Evolutionary conservation across 2,329 filamentous ascomycete species (phyloP).

Genomic region (Aureobasidium subglaciale): DNA sequence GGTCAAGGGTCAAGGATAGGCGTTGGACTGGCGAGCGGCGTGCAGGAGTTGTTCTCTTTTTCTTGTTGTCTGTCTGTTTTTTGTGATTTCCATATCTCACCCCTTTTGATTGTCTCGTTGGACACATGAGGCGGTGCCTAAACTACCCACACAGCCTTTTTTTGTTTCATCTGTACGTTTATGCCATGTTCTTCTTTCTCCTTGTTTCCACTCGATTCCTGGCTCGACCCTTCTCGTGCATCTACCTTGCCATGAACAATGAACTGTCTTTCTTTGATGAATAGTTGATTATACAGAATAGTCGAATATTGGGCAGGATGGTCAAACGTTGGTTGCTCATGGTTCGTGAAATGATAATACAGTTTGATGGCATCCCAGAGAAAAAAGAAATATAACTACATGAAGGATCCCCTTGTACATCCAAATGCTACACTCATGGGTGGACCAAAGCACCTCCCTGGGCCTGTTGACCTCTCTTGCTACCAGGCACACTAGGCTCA

Average conservation of each 20-base stretch:
- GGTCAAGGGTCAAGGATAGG: background rate
- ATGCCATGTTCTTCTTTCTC: background rate
- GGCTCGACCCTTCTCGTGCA: background rate
- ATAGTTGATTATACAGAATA: too few relatives aligned
- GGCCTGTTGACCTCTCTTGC: conserved; percentile 29
- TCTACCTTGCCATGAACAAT: background rate
- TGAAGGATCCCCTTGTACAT: background rate
- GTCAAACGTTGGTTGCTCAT: too few relatives aligned
- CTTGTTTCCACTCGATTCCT: background rate
- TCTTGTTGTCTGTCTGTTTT: background rate
- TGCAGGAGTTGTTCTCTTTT: background rate
- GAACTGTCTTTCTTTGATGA: background rate
- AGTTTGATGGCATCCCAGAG: background rate
- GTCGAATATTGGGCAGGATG: too few relatives aligned
- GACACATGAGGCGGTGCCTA: background rate
- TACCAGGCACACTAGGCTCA: conserved; percentile 25
- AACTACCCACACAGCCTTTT: background rate
- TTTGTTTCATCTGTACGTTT: background rate
- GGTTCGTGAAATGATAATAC: background rate
- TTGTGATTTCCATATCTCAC: background rate
- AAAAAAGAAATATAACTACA: background rate
- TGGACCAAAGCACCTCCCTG: conserved; percentile 32
- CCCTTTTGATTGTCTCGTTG: background rate
- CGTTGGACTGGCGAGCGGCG: conserved; percentile 3
- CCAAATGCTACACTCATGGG: conserved; percentile 21